These are phyloP conservation scores for Mariannaea sp. DNA, from an alignment of 2,329 filamentous ascomycete species.

Conservation along the genomic window DNA sequence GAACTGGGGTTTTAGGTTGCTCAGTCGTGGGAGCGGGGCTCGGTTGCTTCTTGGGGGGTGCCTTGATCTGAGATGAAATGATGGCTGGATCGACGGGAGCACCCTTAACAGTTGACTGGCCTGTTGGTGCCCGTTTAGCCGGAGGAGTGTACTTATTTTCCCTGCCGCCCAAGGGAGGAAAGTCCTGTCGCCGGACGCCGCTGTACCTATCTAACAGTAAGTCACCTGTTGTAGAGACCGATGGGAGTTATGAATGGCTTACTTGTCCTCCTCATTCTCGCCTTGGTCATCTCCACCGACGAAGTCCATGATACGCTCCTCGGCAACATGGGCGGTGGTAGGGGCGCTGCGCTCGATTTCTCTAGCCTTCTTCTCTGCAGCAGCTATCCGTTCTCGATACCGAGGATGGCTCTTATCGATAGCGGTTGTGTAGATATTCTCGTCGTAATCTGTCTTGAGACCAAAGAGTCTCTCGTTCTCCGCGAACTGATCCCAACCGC, in stretches of 20 bases:
- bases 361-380: conserved; percentile 81
- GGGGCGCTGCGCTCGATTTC: conserved; percentile 83
- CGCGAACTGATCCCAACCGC: conserved; percentile 90
- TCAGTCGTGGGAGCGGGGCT: conserved; percentile 30
- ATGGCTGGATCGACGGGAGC: conserved; percentile 86
- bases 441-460: conserved; percentile 86
- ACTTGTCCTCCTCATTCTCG: conserved; percentile 93
- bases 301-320: conserved; percentile 79
- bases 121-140: conserved; percentile 78
- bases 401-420: conserved; percentile 85
- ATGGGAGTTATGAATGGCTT: conserved; percentile 38
- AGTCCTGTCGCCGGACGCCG: conserved; percentile 80
- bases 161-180: conserved; percentile 64
- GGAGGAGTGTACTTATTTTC: conserved; percentile 87
- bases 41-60: conserved; percentile 46
- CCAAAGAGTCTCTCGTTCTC: conserved; percentile 88
- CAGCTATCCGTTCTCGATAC: conserved; percentile 77
- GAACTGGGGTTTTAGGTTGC: conserved; percentile 31
- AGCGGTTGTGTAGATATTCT: conserved; percentile 90
- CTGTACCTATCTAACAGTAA: conserved; percentile 69
- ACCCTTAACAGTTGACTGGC: conserved; percentile 73
- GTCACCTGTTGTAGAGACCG: conserved; percentile 2
- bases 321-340: conserved; percentile 81
- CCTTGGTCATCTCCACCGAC: conserved; percentile 66
- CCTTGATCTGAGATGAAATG: conserved; percentile 80